Percentiles rank a stretch among this genome's conserved stretches.
phyloP scores from a whole-genome alignment of 2,329 filamentous ascomycete genomes.

The Neofusicoccum sp. region DNA sequence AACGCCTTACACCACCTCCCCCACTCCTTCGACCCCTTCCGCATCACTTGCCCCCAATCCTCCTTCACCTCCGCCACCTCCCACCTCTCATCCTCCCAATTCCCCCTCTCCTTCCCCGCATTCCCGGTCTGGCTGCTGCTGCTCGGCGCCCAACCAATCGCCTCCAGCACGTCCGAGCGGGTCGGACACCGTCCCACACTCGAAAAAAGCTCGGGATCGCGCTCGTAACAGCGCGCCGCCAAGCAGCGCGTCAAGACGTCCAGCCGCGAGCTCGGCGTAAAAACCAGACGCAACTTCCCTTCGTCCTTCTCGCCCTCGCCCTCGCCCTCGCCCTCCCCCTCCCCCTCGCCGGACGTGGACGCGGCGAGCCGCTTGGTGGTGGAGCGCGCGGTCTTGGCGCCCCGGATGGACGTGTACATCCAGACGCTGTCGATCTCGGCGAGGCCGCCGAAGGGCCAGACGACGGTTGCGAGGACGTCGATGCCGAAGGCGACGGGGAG shows the following conservation, averaged over 20 bases:
- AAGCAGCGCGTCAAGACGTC: slow-evolving; percentile 44
- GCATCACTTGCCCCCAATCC: slow-evolving; percentile 42
- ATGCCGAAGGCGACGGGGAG: slow-evolving; percentile 39
- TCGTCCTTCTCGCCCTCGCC: slow-evolving; percentile 27
- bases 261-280: slow-evolving; percentile 40
- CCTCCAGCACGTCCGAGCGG: slow-evolving; percentile 45
- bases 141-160: slow-evolving; percentile 48
- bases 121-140: slow-evolving; percentile 22
- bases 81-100: slow-evolving; percentile 51
- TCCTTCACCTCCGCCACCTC: slow-evolving; percentile 45
- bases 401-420: slow-evolving; percentile 49
- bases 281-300: slow-evolving; percentile 38
- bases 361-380: slow-evolving; percentile 43
- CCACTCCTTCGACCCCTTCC: slow-evolving; percentile 47
- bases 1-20: slow-evolving; percentile 42
- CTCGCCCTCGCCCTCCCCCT: slow-evolving; percentile 20
- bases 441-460: slow-evolving; percentile 44
- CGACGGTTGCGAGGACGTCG: slow-evolving; percentile 36
- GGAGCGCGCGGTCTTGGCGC: slow-evolving; percentile 42
- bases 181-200: slow-evolving; percentile 32
- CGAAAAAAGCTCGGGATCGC: slow-evolving; percentile 39
- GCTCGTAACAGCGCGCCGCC: slow-evolving; percentile 42
- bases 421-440: slow-evolving; percentile 40
- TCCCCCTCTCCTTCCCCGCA: slow-evolving; percentile 32
- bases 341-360: slow-evolving; percentile 22